These are phyloP conservation scores for Dicorynia guianensis DNA, from an alignment of 306 rosid genomes.

Conservation along the genomic window DNA sequence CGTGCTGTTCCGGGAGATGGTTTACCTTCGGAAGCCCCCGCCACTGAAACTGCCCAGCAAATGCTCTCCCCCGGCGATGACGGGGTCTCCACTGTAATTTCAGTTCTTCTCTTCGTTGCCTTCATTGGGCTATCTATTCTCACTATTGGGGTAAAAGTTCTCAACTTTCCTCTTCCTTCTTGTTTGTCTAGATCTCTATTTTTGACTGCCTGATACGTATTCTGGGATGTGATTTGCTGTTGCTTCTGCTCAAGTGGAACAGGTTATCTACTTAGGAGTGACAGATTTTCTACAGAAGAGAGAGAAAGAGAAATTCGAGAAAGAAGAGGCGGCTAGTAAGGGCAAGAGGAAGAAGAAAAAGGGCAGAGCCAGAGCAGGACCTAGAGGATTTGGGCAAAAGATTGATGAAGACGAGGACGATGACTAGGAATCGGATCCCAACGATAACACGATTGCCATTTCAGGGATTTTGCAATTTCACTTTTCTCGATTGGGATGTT, in stretches of 20 bases:
- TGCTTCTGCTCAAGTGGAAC: slow-evolving; percentile 30
- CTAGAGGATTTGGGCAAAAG: slow-evolving; percentile 85
- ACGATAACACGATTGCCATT: not conserved
- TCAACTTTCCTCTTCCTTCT: not conserved
- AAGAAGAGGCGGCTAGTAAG: slow-evolving; percentile 61
- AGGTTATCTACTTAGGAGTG: slow-evolving; percentile 85
- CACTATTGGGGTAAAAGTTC: slow-evolving; percentile 74
- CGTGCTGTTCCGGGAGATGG: slow-evolving; percentile 53
- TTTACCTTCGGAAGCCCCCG: slow-evolving; percentile 48
- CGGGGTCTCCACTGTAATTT: slow-evolving; percentile 51
- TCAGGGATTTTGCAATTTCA: not conserved
- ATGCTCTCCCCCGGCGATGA: slow-evolving; percentile 56
- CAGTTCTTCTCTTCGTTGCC: slow-evolving; percentile 74
- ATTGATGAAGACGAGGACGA: slow-evolving; percentile 42
- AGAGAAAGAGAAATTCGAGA: slow-evolving; percentile 88
- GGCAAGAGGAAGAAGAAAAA: slow-evolving; percentile 59
- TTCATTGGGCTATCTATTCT: slow-evolving; percentile 76
- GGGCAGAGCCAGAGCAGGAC: slow-evolving; percentile 66
- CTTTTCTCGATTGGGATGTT: slow-evolving; percentile 8
- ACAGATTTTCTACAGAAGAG: slow-evolving; percentile 86
- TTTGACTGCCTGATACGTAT: not conserved
- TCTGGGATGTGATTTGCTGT: not conserved
- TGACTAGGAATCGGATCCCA: slow-evolving; percentile 29
- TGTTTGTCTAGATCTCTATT: not conserved
- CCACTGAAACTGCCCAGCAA: slow-evolving; percentile 58